These are phyloP conservation scores for Mycena polygramma DNA, from an alignment of 768 basidiomycete genomes.

Conservation along the genomic window DNA sequence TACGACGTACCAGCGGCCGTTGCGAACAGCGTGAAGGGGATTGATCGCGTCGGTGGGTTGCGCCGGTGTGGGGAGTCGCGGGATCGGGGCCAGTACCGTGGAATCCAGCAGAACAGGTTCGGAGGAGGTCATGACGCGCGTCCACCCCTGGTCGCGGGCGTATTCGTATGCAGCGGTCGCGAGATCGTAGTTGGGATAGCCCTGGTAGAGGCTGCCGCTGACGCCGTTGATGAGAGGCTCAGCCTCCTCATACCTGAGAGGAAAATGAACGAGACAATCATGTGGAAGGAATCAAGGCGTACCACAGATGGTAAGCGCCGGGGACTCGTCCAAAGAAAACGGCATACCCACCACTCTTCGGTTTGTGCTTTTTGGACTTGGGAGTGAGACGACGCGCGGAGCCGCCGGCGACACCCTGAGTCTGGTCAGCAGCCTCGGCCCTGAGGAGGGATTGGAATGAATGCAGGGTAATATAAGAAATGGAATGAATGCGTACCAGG, in stretches of 20 bases:
- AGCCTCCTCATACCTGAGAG: background rate
- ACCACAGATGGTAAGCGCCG: background rate
- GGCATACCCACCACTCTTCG: background rate
- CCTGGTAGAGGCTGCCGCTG: background rate
- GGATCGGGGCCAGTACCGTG: no score
- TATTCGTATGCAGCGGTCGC: background rate
- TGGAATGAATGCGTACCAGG: background rate
- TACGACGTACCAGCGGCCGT: background rate
- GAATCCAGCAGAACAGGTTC: background rate
- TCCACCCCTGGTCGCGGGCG: background rate
- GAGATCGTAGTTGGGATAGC: background rate
- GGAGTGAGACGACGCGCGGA: background rate
- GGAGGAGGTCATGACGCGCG: background rate
- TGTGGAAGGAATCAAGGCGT: no score
- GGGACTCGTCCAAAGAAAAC: background rate
- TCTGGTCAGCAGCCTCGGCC: background rate
- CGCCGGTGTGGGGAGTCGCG: no score
- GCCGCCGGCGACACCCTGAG: background rate
- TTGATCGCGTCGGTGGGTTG: background rate
- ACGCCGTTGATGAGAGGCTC: background rate
- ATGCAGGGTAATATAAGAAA: background rate
- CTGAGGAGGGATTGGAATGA: background rate
- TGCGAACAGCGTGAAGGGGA: background rate
- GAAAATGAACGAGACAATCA: no score
- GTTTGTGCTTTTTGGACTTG: background rate